Evolutionary conservation across 495 filamentous ascomycete species (phyloP), one percentile per base, ranked within the genome.

Genomic region (Penicillium ucsense): DNA sequence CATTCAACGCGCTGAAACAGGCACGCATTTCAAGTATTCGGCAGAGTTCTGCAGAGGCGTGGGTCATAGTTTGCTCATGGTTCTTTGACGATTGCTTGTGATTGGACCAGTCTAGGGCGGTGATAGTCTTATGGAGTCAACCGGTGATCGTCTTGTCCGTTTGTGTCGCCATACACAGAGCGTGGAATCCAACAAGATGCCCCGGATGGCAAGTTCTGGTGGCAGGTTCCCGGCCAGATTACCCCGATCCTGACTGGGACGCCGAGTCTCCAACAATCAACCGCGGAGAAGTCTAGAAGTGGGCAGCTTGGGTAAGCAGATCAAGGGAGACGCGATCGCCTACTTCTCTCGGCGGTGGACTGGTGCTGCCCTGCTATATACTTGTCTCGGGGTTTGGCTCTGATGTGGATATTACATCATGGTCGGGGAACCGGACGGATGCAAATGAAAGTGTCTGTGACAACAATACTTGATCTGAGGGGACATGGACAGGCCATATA

Each of bases 351-450:
- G 33, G 41, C n/a, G 41, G 9, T 20, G 32, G 31, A 34, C 34
- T 42, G 41, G 41, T 33, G 9, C 30, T 1, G 20, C 20, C 20
- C 20, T 20, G 20, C 20, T 20, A 20, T 20, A 20, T 20, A 20
- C 20, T 2, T 20, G 20, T 20, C 20, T 20, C 20, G 20, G 20
- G 20, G 20, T 27, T 28, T 32, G 12, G 4, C 43, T 36, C 11
- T 45, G 43, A 29, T 35, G 34, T 35, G 11, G 32, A 27, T 35
- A 45, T 45, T 45, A 45, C 42, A 45, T 45, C 42, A 45, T 32
- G 20, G 20, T 20, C 20, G 20, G 20, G 20, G 20, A 20, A 20
- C 20, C 20, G 20, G 20, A 20, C 20, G 20, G 20, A 20, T 20
- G 20, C 20, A 20, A 20, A 2, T 20, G 20, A 20, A 20, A 20